These are phyloP conservation scores for Schizopora paradoxa DNA, from an alignment of 1,284 basidiomycete genomes.

Conservation along the genomic window DNA sequence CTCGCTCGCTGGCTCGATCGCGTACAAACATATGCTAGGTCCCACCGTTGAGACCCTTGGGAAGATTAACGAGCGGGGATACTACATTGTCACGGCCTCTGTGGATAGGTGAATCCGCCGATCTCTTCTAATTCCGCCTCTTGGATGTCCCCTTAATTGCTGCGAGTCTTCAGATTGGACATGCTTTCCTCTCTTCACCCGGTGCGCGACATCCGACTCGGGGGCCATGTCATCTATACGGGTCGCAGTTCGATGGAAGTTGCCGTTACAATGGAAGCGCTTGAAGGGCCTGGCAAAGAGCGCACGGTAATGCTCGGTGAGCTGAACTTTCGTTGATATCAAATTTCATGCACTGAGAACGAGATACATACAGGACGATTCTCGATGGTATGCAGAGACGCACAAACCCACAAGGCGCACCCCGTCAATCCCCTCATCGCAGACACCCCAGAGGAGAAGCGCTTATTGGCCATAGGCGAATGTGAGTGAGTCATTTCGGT, in stretches of 20 bases:
- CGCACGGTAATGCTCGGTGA: slow-evolving; percentile 64
- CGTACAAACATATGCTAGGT: slow-evolving; percentile 76
- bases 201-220: slow-evolving; percentile 62
- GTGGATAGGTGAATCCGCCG: slow-evolving; percentile 58
- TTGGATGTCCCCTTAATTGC: background rate
- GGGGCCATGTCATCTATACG: slow-evolving; percentile 77
- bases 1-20: slow-evolving; percentile 76
- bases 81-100: slow-evolving; percentile 79
- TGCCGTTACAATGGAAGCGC: slow-evolving; percentile 74
- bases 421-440: slow-evolving; percentile 62
- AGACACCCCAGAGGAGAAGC: slow-evolving; percentile 56
- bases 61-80: slow-evolving; percentile 53
- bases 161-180: slow-evolving; percentile 44
- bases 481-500: slow-evolving; percentile 35
- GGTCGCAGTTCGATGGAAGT: slow-evolving; percentile 78
- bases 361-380: slow-evolving; percentile 48
- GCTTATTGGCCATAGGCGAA: slow-evolving; percentile 63
- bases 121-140: slow-evolving; percentile 9
- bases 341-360: background rate
- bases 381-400: slow-evolving; percentile 80
- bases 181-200: slow-evolving; percentile 56
- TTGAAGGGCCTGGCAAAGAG: slow-evolving; percentile 41
- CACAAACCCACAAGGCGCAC: slow-evolving; percentile 57
- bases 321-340: slow-evolving; percentile 18
- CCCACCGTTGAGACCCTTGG: slow-evolving; percentile 50